These are phyloP conservation scores for Davidsoniella eucalypti DNA, from an alignment of 2,329 filamentous ascomycete genomes.

Conservation along the genomic window DNA sequence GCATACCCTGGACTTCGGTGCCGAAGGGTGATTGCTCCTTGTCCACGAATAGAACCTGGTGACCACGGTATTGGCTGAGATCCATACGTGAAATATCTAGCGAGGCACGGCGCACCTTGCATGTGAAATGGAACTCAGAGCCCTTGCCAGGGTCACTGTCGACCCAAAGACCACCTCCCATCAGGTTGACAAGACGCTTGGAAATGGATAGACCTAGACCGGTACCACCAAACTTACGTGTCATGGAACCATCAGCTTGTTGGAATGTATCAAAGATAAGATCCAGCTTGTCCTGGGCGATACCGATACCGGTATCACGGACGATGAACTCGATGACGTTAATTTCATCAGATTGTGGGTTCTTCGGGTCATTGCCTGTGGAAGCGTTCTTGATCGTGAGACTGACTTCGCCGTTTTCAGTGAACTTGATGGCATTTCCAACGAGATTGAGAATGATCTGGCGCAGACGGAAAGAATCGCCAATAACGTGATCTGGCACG, in stretches of 20 bases:
- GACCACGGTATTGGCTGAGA: constrained; percentile 77
- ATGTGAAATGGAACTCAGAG: constrained; percentile 94
- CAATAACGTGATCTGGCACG: constrained; percentile 87
- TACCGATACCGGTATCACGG: constrained; percentile 91
- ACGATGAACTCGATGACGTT: constrained; percentile 94
- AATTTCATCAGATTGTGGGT: constrained; percentile 29
- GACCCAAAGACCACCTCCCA: constrained; percentile 95
- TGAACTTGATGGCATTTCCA: constrained; percentile 98
- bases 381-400: constrained; percentile 53
- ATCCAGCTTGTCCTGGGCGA: constrained; percentile 85
- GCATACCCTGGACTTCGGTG: constrained; percentile 59
- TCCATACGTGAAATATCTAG: constrained; percentile 63
- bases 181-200: constrained; percentile 82
- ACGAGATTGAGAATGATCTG: constrained; percentile 96
- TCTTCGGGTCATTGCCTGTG: constrained; percentile 34
- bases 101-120: constrained; percentile 69
- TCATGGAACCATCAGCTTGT: constrained; percentile 93
- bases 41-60: constrained; percentile 88
- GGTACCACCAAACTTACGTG: constrained; percentile 86
- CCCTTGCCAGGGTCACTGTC: constrained; percentile 82
- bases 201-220: constrained; percentile 90
- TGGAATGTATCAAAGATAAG: constrained; percentile 98
- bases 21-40: constrained; percentile 69
- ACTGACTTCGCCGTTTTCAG: constrained; percentile 89
- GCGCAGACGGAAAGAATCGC: constrained; percentile 86